A percentile compares a stretch with the other conserved stretches of the same genome.
Evolutionary conservation across 805 yeast genomes (phyloP).

Genomic region (Saccharomycopsis oosterbeekiorum): DNA sequence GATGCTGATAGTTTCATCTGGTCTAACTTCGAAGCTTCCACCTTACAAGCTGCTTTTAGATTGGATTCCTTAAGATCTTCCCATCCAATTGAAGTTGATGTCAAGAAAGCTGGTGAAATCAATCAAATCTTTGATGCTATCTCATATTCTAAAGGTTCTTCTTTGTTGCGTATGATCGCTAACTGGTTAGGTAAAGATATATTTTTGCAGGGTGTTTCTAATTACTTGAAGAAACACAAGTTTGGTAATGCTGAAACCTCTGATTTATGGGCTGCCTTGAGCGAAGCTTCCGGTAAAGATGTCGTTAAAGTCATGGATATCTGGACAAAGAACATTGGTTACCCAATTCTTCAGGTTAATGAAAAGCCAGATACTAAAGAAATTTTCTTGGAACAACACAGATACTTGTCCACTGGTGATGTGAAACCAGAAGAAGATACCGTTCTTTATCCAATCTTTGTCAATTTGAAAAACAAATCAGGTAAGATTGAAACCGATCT

Average conservation of each 20-base stretch:
- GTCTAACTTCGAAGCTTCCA: conserved; percentile 72
- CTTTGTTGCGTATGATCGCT: conserved; percentile 69
- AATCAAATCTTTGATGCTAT: conserved; percentile 81
- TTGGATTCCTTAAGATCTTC: conserved; percentile 76
- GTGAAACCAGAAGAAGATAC: conserved; percentile 66
- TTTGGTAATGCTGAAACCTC: conserved; percentile 71
- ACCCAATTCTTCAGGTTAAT: conserved; percentile 59
- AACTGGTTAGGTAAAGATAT: conserved; percentile 71
- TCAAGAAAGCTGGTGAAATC: conserved; percentile 66
- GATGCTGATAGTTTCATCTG: conserved; percentile 82
- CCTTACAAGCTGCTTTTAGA: conserved; percentile 62
- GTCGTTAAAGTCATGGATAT: conserved; percentile 65
- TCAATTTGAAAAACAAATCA: conserved; percentile 46
- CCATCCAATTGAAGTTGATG: conserved; percentile 81
- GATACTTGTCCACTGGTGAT: conserved; percentile 70
- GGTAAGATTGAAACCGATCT: conserved; percentile 50
- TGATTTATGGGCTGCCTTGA: conserved; percentile 67
- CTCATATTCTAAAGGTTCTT: conserved; percentile 74
- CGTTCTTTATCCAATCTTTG: conserved; percentile 59
- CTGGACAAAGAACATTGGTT: conserved; percentile 76
- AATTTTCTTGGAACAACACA: conserved; percentile 54
- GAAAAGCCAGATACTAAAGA: conserved; percentile 37
- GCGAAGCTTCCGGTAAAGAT: conserved; percentile 62
- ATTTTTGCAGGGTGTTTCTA: conserved; percentile 71
- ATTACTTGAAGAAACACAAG: conserved; percentile 63